Evolutionary conservation across 2,329 filamentous ascomycete species (phyloP).

Genomic region (Fusarium brachygibbosum): DNA sequence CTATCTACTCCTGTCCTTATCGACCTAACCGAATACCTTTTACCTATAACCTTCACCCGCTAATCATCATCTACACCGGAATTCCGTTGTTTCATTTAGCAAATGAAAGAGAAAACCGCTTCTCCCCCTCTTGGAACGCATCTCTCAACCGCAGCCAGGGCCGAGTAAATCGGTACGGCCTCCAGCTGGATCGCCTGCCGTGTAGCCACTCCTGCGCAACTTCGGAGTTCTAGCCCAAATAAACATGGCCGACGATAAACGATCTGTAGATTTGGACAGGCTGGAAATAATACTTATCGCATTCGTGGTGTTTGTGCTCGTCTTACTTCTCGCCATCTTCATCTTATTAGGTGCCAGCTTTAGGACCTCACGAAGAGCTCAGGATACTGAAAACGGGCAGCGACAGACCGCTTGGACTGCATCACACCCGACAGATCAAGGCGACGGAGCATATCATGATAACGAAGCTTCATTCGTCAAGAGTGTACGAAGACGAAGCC

Average conservation of each 20-base stretch:
- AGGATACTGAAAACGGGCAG: conserved; percentile 39
- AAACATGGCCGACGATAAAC: conserved; percentile 45
- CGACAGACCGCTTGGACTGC: conserved; percentile 38
- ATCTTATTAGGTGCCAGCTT: conserved; percentile 50
- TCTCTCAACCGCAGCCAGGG: not conserved
- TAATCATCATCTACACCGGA: conserved; percentile 11
- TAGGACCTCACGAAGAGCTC: conserved; percentile 26
- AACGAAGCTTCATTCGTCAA: conserved; percentile 41
- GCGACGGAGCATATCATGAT: conserved; percentile 35
- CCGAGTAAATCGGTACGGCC: not conserved
- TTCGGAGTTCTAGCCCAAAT: not conserved
- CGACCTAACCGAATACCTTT: not conserved
- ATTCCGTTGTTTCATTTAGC: conserved; percentile 21
- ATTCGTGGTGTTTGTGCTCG: conserved; percentile 51
- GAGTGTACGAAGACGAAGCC: conserved; percentile 47
- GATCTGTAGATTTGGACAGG: conserved; percentile 48
- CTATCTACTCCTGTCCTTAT: conserved; percentile 10
- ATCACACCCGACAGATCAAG: conserved; percentile 27
- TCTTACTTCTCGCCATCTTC: conserved; percentile 51
- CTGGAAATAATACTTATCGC: conserved; percentile 55
- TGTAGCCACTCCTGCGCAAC: conserved; percentile 10
- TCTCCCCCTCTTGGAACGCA: not conserved
- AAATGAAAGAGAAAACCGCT: not conserved
- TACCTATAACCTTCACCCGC: not conserved
- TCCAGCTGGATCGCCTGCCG: conserved; percentile 14